Percentiles rank a stretch among this genome's conserved stretches.
phyloP scores from a whole-genome alignment of 179 eudicot genomes.

The Heliamphora pulchella region DNA sequence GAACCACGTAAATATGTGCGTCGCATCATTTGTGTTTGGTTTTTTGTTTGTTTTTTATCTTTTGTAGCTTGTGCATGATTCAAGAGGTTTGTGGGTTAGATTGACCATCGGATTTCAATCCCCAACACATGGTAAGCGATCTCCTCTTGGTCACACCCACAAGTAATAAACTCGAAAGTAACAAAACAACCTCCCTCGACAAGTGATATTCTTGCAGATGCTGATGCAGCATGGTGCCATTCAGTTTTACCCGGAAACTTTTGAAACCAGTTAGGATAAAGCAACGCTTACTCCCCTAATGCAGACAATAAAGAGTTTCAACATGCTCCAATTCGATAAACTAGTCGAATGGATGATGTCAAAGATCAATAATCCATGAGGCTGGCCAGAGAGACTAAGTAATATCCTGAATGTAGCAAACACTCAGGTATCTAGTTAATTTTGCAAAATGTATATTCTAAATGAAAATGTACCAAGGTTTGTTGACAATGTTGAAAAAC shows the following conservation, averaged over 20 bases:
- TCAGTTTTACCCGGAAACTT: neutral
- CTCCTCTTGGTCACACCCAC: neutral
- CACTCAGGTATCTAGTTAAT: neutral
- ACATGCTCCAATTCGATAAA: neutral
- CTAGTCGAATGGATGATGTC: neutral
- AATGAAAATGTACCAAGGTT: neutral
- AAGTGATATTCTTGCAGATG: neutral
- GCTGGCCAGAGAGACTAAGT: neutral
- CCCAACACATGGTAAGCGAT: neutral
- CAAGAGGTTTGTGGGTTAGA: too few relatives aligned
- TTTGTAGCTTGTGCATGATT: too few relatives aligned
- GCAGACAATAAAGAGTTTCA: neutral
- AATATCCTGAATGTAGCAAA: neutral
- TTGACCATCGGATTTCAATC: too few relatives aligned
- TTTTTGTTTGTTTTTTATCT: too few relatives aligned
- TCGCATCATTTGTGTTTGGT: too few relatives aligned
- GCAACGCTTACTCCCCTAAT: neutral
- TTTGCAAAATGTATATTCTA: neutral
- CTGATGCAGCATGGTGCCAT: neutral
- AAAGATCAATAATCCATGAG: neutral
- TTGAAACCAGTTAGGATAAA: neutral
- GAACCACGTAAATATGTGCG: too few relatives aligned
- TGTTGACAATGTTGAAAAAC: too few relatives aligned
- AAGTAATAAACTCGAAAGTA: neutral
- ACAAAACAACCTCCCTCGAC: neutral